These are phyloP conservation scores for Pisolithus thermaeus DNA, from an alignment of 1,284 basidiomycete genomes.

Conservation along the genomic window DNA sequence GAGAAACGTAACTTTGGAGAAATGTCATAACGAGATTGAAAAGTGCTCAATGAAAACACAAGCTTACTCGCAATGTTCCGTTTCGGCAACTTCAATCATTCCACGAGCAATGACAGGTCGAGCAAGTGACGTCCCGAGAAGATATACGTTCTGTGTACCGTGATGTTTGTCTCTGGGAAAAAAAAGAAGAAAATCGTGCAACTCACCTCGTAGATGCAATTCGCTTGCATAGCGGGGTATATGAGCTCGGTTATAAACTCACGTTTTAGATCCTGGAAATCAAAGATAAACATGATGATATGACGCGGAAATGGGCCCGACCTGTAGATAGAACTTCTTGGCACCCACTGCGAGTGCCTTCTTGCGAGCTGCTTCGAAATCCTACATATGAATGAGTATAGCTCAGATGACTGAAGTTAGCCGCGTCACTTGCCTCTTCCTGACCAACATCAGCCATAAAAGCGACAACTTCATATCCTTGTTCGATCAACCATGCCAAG, in stretches of 20 bases:
- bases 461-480: constrained; percentile 95
- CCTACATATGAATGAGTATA: constrained; percentile 39
- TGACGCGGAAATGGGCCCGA: constrained; percentile 21
- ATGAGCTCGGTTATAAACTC: constrained; percentile 98
- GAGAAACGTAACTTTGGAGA: constrained; percentile 77
- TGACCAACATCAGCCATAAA: constrained; percentile 99
- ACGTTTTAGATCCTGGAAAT: constrained; percentile 79
- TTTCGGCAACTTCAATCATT: constrained; percentile 93
- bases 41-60: not conserved
- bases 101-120: constrained; percentile 98
- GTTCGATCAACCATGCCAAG: constrained; percentile 94
- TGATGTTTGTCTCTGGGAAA: not conserved
- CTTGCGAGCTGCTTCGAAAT: constrained; percentile 88
- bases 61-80: constrained; percentile 87
- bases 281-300: not conserved
- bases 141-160: constrained; percentile 78
- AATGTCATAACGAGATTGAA: constrained; percentile 4
- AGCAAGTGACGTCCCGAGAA: constrained; percentile 95
- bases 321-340: constrained; percentile 91
- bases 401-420: too few species aligned
- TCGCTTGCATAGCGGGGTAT: constrained; percentile 96
- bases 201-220: constrained; percentile 94
- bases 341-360: constrained; percentile 94
- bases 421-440: constrained; percentile 68
- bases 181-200: not conserved